A percentile compares a stretch with the other conserved stretches of the same genome.
These are phyloP conservation scores for Tubosaeta brunneosetosa DNA, from an alignment of 768 basidiomycete species.

Conservation along the genomic window DNA sequence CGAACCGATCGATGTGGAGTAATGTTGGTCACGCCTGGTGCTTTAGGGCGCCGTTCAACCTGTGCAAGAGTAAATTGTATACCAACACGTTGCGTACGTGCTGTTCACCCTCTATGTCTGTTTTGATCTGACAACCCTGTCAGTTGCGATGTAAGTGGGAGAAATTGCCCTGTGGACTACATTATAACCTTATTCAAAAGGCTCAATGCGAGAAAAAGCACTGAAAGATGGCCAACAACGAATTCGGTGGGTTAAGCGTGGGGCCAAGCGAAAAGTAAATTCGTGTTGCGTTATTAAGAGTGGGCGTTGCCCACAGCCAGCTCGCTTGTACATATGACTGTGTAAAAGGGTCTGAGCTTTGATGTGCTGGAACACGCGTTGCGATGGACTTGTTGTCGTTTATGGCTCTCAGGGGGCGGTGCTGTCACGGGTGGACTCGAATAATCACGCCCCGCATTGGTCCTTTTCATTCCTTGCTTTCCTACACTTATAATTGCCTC, in stretches of 20 bases:
- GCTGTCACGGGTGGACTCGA: conserved; percentile 2
- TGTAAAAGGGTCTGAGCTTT: not conserved
- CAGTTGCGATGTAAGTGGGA: conserved; percentile 8
- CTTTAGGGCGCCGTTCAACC: conserved; percentile 6
- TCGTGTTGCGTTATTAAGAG: not conserved
- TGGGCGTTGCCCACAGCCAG: not conserved
- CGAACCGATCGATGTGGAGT: not conserved
- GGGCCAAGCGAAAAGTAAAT: not conserved
- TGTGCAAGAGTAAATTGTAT: conserved; percentile 9
- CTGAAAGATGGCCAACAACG: not conserved
- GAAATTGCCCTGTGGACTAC: not conserved
- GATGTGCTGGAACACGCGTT: not conserved
- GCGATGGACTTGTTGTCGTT: not conserved
- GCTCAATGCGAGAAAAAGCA: conserved; percentile 4
- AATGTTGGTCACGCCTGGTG: not conserved
- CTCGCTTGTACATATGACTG: not conserved
- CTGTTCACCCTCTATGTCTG: not conserved
- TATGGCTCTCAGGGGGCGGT: not conserved
- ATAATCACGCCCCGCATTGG: conserved; percentile 10
- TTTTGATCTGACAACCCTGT: not conserved
- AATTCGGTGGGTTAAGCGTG: not conserved
- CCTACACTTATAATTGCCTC: not conserved
- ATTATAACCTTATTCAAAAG: not conserved
- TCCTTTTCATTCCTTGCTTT: not conserved
- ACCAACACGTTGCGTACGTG: conserved; percentile 2